Base-by-base conservation (phyloP, 495 filamentous ascomycete species). In the Trichoderma erinaceum region DNA sequence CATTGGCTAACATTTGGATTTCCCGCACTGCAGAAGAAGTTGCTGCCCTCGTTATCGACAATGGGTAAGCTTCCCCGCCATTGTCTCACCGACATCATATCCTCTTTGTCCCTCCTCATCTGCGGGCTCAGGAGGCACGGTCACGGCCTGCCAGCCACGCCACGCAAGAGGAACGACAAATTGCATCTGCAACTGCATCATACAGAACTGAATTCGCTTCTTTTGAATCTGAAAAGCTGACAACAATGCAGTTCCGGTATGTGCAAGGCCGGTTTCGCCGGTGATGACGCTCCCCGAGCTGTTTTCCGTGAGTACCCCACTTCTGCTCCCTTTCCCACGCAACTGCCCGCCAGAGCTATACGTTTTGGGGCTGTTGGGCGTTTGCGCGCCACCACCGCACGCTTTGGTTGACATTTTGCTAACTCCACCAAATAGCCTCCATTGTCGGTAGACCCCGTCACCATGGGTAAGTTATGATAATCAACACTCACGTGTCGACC, bases 201-300 rank as follows among this genome's bases (percentile, higher is more conserved):
- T 21, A 27, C 56, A 13, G 25, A 7, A 13, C 0, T 61, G 23
- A 6, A 18, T 61, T 29, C 11, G 12, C 25, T 8, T 32, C 29
- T 61, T 21, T 69, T 44, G 32, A 67, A 63, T 21, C 67, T 64
- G 13, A 46, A 41, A 65, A 75, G 78, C 88, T 89, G 78, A 90
- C 81, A 75, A 68, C 64, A 73, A 58, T 76, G 35, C 80, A 99
- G 95, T 87, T 99, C 95, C 82, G 95, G 95, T 89, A 99, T 99
- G 95, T 99, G 95, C 85, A 99, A 99, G 87, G 95, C 95, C 90
- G 95, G 95, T 92, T 99, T 99, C 85, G 95, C 95, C 85, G 95
- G 95, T 93, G 95, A 99, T 79, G 95, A 99, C 93, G 95, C 95
- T 83, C 95, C 95, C 75, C 88, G 95, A 85, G 95, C 95, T 83